Percentiles rank a stretch among this genome's conserved stretches.
These are phyloP conservation scores for Phytophthora idaei DNA, from an alignment of 352 stramenopile species.

Conservation along the genomic window DNA sequence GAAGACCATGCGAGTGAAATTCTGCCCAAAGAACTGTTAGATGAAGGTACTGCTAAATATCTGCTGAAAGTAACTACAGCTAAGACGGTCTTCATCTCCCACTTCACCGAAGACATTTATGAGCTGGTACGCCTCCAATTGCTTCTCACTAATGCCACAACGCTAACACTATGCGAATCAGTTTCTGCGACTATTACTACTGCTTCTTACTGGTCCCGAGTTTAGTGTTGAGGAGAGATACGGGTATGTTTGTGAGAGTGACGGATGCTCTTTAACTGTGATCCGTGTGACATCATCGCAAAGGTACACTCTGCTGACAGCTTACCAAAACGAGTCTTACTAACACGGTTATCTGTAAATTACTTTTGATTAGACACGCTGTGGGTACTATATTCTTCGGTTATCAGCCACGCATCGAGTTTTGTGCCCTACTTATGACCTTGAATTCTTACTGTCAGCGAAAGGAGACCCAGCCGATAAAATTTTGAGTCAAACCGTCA, in stretches of 20 bases:
- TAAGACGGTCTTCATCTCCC: conserved; percentile 34
- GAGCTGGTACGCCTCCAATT: conserved; percentile 29
- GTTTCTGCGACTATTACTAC: conserved; percentile 23
- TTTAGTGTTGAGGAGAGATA: conserved; percentile 24
- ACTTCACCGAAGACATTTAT: conserved; percentile 44
- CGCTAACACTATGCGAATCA: conserved; percentile 11
- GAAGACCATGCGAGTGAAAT: neutral
- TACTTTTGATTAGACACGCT: conserved; percentile 18
- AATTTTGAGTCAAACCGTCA: conserved; percentile 7
- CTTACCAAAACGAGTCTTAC: neutral
- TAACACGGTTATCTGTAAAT: neutral
- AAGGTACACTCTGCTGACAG: conserved; percentile 14
- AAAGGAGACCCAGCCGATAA: neutral
- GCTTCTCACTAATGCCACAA: neutral
- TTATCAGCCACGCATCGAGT: conserved; percentile 11
- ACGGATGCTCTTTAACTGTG: conserved; percentile 23
- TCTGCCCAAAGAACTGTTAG: neutral
- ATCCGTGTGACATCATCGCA: conserved; percentile 27
- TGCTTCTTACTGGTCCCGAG: conserved; percentile 12
- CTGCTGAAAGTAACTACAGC: conserved; percentile 18
- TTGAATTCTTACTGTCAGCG: conserved; percentile 10
- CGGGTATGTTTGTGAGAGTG: conserved; percentile 23
- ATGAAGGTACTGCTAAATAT: conserved; percentile 5
- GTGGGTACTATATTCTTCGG: conserved; percentile 27
- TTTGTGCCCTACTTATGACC: conserved; percentile 11